phyloP scores from a whole-genome alignment of 495 filamentous ascomycete genomes.

The Daldinia caldariorum region DNA sequence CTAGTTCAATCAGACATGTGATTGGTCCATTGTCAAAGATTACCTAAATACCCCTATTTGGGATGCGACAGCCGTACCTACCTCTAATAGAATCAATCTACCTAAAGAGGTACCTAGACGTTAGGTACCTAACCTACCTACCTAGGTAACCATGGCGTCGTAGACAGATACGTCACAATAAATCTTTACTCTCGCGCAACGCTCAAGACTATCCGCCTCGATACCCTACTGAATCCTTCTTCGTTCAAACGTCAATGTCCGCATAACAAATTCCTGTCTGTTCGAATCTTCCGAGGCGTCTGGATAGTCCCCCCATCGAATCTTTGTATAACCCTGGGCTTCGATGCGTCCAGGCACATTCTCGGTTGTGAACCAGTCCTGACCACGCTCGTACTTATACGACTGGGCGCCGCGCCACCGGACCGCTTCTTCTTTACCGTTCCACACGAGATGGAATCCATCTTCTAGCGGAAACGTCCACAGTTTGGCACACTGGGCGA shows the following conservation, averaged over 20 bases:
- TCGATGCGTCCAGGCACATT: slow-evolving; percentile 7
- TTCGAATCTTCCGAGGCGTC: background rate
- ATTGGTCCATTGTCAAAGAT: too few species aligned
- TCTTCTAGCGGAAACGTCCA: slow-evolving; percentile 43
- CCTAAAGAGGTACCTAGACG: too few species aligned
- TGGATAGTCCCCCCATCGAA: slow-evolving; percentile 15
- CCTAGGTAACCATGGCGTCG: too few species aligned
- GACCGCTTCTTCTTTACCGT: slow-evolving; percentile 24
- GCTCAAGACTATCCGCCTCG: background rate
- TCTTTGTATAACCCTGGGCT: background rate
- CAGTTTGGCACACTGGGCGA: slow-evolving; percentile 43
- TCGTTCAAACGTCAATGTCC: slow-evolving; percentile 28
- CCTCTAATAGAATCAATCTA: too few species aligned
- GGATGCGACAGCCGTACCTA: too few species aligned
- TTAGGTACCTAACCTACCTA: too few species aligned
- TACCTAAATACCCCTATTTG: too few species aligned
- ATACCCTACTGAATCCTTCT: slow-evolving; percentile 2
- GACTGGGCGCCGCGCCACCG: slow-evolving; percentile 40
- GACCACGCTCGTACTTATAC: slow-evolving; percentile 30
- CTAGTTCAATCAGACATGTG: too few species aligned
- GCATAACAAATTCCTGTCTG: slow-evolving; percentile 29
- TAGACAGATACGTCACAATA: too few species aligned
- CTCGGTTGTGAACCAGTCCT: background rate
- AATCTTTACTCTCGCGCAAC: background rate
- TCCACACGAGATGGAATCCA: slow-evolving; percentile 38